These are phyloP conservation scores for Brassica nigra DNA, from an alignment of 345 rosid species.

Conservation along the genomic window DNA sequence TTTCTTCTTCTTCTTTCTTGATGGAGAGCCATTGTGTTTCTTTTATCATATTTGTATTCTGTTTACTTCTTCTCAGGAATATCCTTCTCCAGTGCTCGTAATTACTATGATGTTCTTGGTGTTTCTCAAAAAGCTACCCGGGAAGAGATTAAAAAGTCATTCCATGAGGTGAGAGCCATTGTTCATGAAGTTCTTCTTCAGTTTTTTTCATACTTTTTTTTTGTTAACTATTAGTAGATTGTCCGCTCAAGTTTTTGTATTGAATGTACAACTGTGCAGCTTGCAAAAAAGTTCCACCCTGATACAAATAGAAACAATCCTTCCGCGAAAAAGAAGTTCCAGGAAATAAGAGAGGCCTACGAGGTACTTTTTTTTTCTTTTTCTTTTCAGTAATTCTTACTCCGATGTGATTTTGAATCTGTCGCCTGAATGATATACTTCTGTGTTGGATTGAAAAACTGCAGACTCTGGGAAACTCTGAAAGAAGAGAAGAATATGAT, in stretches of 20 bases:
- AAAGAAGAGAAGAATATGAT: constrained; percentile 77
- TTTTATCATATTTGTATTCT: background rate
- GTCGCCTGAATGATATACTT: constrained; percentile 1
- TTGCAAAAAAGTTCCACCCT: constrained; percentile 93
- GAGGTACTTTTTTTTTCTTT: constrained; percentile 51
- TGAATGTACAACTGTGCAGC: constrained; percentile 53
- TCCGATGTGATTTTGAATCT: background rate
- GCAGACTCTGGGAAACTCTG: constrained; percentile 66
- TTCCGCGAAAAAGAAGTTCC: constrained; percentile 84
- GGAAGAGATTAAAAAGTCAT: constrained; percentile 85
- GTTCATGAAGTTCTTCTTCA: background rate
- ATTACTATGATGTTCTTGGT: constrained; percentile 77
- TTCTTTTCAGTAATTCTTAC: background rate
- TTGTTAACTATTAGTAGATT: background rate
- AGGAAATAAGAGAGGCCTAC: constrained; percentile 83
- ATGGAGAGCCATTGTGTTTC: background rate
- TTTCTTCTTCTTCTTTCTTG: background rate
- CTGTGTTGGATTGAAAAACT: constrained; percentile 19
- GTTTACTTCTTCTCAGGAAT: constrained; percentile 44
- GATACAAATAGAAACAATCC: constrained; percentile 86
- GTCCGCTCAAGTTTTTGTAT: background rate
- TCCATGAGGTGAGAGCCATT: constrained; percentile 59
- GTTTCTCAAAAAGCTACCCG: constrained; percentile 66
- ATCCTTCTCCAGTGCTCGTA: constrained; percentile 45
- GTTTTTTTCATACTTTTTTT: background rate